Evolutionary conservation across 257 asterid genomes (phyloP), one percentile per base, ranked within the genome.

Genomic region (Solanum dulcamara): DNA sequence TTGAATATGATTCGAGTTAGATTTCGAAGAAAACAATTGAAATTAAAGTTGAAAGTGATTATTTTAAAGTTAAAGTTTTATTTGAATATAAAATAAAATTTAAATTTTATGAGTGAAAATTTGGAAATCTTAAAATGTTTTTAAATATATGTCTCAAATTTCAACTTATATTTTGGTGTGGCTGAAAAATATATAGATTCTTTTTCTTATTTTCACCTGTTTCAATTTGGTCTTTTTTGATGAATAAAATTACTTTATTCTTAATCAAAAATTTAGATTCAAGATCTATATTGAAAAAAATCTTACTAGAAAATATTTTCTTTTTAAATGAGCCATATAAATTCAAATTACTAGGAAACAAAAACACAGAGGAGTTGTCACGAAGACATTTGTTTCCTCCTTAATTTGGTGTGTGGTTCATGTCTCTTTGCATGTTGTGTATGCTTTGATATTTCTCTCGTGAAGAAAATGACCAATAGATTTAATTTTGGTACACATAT

Each of bases 241-340:
- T n/a, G n/a, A n/a, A n/a, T n/a, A n/a, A n/a, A n/a, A n/a, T n/a
- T n/a, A n/a, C n/a, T n/a, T n/a, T n/a, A n/a, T n/a, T n/a, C 1
- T 51, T 51, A 51, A 17, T 17, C n/a, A n/a, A n/a, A n/a, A n/a
- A n/a, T n/a, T n/a, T 6, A n/a, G 6, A 3, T 51, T 0, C 6
- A n/a, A 51, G 1, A 51, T 51, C 2, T 51, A 51, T 51, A 1
- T 17, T 51, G 4, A 44, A 11, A 51, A 51, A 48, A 50, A 17
- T 6, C 2, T 2, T 0, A 1, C 0, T 14, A 15, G 0, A 6
- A 46, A 46, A 46, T 46, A 0, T 7, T 14, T 48, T 7, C 7
- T 48, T 1, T 3, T 0, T 2, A 51, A 18, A 1, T 48, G 14
- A 7, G 55, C 20, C 18, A 51, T 0, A 51, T 0, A 51, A 51